These are phyloP conservation scores for Globisporangium okanoganense DNA, from an alignment of 352 stramenopile genomes.

Conservation along the genomic window DNA sequence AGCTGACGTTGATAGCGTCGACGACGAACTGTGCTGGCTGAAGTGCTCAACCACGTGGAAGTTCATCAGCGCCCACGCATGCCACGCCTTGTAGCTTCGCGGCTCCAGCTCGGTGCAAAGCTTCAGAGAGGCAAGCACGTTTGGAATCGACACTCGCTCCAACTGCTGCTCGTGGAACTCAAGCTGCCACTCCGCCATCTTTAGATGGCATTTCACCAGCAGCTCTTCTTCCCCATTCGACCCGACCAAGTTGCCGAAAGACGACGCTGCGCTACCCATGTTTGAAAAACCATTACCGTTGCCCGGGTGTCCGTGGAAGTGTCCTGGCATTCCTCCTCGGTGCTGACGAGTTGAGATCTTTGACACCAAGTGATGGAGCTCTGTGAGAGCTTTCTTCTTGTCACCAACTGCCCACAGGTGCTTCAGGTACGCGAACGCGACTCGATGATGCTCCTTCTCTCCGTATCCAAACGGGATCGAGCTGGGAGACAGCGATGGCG, in stretches of 20 bases:
- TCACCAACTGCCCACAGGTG: slow-evolving; percentile 91
- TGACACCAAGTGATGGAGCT: slow-evolving; percentile 81
- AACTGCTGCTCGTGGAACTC: slow-evolving; percentile 81
- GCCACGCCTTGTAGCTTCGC: slow-evolving; percentile 90
- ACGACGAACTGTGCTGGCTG: slow-evolving; percentile 38
- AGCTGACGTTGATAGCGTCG: slow-evolving; percentile 15
- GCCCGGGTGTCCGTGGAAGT: slow-evolving; percentile 9
- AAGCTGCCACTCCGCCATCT: slow-evolving; percentile 83
- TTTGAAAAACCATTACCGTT: slow-evolving; percentile 3
- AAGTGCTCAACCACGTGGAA: slow-evolving; percentile 94
- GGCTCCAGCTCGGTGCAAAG: slow-evolving; percentile 70
- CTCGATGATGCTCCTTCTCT: slow-evolving; percentile 90
- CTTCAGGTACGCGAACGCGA: slow-evolving; percentile 94
- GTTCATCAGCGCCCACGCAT: slow-evolving; percentile 97
- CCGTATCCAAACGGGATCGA: slow-evolving; percentile 53
- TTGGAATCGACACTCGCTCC: slow-evolving; percentile 64
- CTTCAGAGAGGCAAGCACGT: slow-evolving; percentile 62
- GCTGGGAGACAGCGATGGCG: slow-evolving; percentile 50
- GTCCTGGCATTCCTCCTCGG: slow-evolving; percentile 25
- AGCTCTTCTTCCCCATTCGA: slow-evolving; percentile 53
- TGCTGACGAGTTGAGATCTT: slow-evolving; percentile 62
- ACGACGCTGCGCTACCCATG: slow-evolving; percentile 11
- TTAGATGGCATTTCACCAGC: slow-evolving; percentile 82
- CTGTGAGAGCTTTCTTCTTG: slow-evolving; percentile 83
- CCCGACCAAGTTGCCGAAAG: slow-evolving; percentile 10